Conservation (phyloP, 257 asterid species). For the Petunia secreta region DNA sequence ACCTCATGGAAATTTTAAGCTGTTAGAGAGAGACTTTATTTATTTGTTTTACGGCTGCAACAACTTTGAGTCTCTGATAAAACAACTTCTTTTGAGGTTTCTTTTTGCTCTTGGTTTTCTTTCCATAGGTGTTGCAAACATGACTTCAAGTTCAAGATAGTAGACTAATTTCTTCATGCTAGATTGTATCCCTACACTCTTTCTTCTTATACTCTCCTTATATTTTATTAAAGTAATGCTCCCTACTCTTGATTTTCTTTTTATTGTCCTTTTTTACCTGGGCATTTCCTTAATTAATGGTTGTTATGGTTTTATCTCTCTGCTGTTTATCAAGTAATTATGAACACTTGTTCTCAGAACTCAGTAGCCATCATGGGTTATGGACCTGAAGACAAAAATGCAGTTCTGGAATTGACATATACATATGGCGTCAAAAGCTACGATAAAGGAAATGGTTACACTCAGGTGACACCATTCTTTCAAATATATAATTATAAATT, state of each 20-base stretch:
- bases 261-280: neutral
- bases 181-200: neutral
- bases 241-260: neutral
- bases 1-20: neutral
- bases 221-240: neutral
- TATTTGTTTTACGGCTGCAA: neutral
- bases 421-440: constrained; percentile 67
- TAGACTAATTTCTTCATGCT: neutral
- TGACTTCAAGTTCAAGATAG: neutral
- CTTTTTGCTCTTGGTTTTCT: neutral
- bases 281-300: neutral
- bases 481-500: too few relatives aligned
- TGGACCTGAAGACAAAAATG: constrained; percentile 75
- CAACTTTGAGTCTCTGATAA: neutral
- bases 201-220: constrained; percentile 15
- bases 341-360: constrained; percentile 43
- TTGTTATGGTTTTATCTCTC: neutral
- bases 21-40: neutral
- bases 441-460: constrained; percentile 83
- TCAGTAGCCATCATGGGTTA: constrained; percentile 77
- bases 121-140: neutral
- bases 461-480: constrained; percentile 48
- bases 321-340: constrained; percentile 12
- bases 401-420: constrained; percentile 71
- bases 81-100: neutral